phyloP scores from a whole-genome alignment of 2,329 filamentous ascomycete species.

The Sarocladiaceae sp. region DNA sequence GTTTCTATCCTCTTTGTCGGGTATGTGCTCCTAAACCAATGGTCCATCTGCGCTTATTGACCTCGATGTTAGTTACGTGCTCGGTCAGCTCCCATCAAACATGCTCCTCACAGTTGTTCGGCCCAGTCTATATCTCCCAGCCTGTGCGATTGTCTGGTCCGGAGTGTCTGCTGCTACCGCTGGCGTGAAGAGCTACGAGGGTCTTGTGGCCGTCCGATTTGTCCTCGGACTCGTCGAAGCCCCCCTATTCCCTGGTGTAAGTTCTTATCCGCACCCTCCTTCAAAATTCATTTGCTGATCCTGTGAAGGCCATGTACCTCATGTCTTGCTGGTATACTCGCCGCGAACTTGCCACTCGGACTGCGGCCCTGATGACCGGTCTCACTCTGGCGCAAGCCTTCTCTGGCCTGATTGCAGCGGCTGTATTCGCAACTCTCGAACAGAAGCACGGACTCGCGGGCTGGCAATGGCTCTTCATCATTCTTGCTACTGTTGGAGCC shows the following conservation, averaged over 20 bases:
- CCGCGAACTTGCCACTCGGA: constrained; percentile 56
- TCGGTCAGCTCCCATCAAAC: constrained; percentile 18
- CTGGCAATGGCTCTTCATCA: constrained; percentile 44
- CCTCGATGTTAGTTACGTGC: constrained; percentile 14
- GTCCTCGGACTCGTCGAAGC: constrained; percentile 32
- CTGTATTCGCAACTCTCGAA: constrained; percentile 41
- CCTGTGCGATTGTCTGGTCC: constrained; percentile 34
- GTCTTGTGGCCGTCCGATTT: constrained; percentile 28
- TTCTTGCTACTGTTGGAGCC: constrained; percentile 49
- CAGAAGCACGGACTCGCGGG: constrained; percentile 34
- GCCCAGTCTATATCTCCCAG: constrained; percentile 18
- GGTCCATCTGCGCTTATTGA: background rate
- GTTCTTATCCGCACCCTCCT: background rate
- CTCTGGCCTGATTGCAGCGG: constrained; percentile 54
- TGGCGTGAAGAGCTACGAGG: constrained; percentile 25
- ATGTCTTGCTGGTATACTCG: constrained; percentile 61
- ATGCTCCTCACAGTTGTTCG: constrained; percentile 17
- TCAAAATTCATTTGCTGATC: background rate
- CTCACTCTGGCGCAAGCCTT: constrained; percentile 63
- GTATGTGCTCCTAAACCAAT: constrained; percentile 29
- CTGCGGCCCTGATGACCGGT: constrained; percentile 52
- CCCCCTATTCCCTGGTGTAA: constrained; percentile 19
- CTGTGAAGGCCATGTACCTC: constrained; percentile 40
- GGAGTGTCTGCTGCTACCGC: constrained; percentile 36
- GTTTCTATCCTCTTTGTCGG: constrained; percentile 43